Evolutionary conservation across 2,329 filamentous ascomycete genomes (phyloP), one percentile per base, ranked within the genome.

Genomic region (Aureobasidium namibiae): DNA sequence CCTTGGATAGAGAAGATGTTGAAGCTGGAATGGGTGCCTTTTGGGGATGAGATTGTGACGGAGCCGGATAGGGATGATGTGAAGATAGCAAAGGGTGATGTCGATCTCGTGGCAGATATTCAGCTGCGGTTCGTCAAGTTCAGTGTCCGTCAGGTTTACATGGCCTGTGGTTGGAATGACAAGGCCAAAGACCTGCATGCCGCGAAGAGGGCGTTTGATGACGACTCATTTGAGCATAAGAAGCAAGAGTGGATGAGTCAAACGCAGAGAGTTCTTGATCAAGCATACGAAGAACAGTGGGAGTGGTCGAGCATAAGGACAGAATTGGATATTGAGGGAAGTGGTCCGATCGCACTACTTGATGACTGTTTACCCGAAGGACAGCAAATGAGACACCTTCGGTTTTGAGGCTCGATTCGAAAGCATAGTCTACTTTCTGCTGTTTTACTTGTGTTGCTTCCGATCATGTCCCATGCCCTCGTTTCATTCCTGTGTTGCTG

Each of bases 141-240:
- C 16, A 50, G 36, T 7, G 23, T 59, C 23, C 42, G 36, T n/a
- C 4, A 59, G 2, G 26, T 59, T 4, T 59, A 50, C 14, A 14
- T 42, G n/a, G n/a, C 34, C 16, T 33, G 44, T 16, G 56, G 56
- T 2, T 50, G 56, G 44, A 11, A 59, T 13, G 24, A 23, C 16
- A 18, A 42, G 0, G 56, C 0, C 68, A 66, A 59, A 66, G 67
- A 59, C 33, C 16, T 50, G 42, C 26, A 50, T 18, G 10, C 3
- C 14, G 56, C 56, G 10, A 1, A 18, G 11, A n/a, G 8, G 2
- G 36, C 13, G 4, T 59, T 50, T 11, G 45, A 59, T n/a, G 44
- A 5, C 16, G 36, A 24, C 2, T 5, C 18, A 3, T 59, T 59
- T 26, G 36, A 16, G 7, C 2, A 4, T 3, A 33, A 50, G 36